Evolutionary conservation across 768 basidiomycete species (phyloP).

Genomic region (Suillus clintonianus): DNA sequence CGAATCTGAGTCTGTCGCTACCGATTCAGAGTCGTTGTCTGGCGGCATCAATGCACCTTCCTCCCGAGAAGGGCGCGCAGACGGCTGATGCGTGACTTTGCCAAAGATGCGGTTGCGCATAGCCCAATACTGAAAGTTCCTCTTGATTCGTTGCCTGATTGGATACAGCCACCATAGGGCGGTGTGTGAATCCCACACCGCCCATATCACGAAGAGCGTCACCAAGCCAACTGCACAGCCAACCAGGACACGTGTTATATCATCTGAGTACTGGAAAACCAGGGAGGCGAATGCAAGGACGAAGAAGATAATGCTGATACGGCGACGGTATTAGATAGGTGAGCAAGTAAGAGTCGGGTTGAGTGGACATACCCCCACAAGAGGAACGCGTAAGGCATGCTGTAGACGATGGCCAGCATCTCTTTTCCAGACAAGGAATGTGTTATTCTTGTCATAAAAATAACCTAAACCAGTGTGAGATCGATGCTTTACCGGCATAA

Average conservation of each 20-base stretch:
- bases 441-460: constrained; percentile 23
- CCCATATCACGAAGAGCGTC: neutral
- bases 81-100: neutral
- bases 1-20: neutral
- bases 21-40: neutral
- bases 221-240: constrained; percentile 4
- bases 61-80: neutral
- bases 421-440: constrained; percentile 24
- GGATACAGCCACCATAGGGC: neutral
- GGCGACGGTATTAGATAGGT: neutral
- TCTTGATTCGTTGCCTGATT: neutral
- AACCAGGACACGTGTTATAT: neutral
- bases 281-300: constrained; percentile 5
- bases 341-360: neutral
- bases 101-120: neutral
- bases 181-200: constrained; percentile 4
- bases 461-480: constrained; percentile 17
- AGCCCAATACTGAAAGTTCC: neutral
- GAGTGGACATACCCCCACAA: constrained; percentile 28
- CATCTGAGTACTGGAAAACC: constrained; percentile 1
- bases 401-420: constrained; percentile 31
- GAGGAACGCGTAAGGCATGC: constrained; percentile 31
- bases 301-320: constrained; percentile 6
- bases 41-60: neutral
- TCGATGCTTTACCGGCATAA: constrained; percentile 4